A percentile compares a stretch with the other conserved stretches of the same genome.
Evolutionary conservation across 2,329 filamentous ascomycete species (phyloP).

Genomic region (Alternaria arbusti): DNA sequence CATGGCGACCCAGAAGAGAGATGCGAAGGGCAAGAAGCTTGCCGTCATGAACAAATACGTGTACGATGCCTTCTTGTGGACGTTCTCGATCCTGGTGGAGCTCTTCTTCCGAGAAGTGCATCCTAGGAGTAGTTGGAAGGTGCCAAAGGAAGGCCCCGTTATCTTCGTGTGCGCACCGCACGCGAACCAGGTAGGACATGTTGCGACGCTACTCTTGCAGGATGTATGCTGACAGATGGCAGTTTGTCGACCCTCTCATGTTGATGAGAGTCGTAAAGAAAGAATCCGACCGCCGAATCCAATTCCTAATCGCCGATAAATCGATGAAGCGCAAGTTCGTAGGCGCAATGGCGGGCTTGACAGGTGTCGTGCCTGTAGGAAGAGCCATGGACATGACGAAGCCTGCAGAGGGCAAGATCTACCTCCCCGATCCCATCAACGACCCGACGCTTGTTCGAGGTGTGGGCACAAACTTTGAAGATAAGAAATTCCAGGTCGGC

Average conservation of each 20-base stretch:
- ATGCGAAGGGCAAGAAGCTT: conserved; percentile 42
- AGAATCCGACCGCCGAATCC: conserved; percentile 86
- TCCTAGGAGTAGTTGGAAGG: conserved; percentile 91
- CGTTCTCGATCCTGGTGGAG: conserved; percentile 83
- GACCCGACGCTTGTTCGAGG: conserved; percentile 83
- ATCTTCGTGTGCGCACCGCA: conserved; percentile 97
- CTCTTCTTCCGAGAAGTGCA: conserved; percentile 99
- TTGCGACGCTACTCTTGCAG: neutral
- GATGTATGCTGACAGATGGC: conserved; percentile 18
- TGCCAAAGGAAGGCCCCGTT: conserved; percentile 85
- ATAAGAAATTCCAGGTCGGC: conserved; percentile 57
- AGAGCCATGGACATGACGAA: conserved; percentile 89
- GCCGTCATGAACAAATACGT: conserved; percentile 71
- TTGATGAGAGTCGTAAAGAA: conserved; percentile 88
- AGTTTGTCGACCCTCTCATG: conserved; percentile 96
- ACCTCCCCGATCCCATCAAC: conserved; percentile 84
- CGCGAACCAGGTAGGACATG: conserved; percentile 68
- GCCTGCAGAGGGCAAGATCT: conserved; percentile 78
- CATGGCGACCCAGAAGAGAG: conserved; percentile 20
- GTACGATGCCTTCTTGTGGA: conserved; percentile 80
- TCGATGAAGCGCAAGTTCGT: conserved; percentile 91
- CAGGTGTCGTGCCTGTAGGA: conserved; percentile 91
- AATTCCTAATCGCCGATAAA: conserved; percentile 93
- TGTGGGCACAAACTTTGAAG: conserved; percentile 81
- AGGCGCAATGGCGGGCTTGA: conserved; percentile 81